Evolutionary conservation across 2,329 filamentous ascomycete species (phyloP).

Genomic region (Fusarium clavum): DNA sequence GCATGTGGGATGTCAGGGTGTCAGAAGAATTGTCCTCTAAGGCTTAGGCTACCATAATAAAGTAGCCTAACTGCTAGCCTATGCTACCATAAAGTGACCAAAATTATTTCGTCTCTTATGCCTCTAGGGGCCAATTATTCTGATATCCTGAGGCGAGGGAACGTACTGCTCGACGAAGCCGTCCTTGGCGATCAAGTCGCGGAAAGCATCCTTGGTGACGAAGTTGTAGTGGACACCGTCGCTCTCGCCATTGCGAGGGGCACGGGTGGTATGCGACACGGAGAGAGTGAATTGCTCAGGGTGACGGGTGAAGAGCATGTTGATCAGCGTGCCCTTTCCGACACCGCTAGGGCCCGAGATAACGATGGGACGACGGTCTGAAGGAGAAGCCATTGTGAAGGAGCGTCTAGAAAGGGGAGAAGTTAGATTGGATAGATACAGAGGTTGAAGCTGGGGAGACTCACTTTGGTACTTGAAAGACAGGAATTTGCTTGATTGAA

Average conservation of each 20-base stretch:
- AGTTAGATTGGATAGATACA: accelerated
- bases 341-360: slow-evolving; percentile 84
- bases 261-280: slow-evolving; percentile 82
- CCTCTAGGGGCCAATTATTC: background rate
- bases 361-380: slow-evolving; percentile 73
- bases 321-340: slow-evolving; percentile 84
- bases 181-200: slow-evolving; percentile 70
- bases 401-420: slow-evolving; percentile 10
- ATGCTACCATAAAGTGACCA: too few relatives aligned
- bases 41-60: too few relatives aligned
- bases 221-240: slow-evolving; percentile 87
- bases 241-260: slow-evolving; percentile 79
- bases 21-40: background rate
- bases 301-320: slow-evolving; percentile 71
- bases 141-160: background rate
- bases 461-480: slow-evolving; percentile 23
- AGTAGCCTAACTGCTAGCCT: too few relatives aligned
- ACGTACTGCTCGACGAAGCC: slow-evolving; percentile 80
- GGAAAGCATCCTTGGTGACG: slow-evolving; percentile 73
- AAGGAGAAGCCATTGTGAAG: slow-evolving; percentile 49
- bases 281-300: slow-evolving; percentile 66
- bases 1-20: background rate
- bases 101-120: background rate
- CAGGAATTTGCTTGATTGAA: slow-evolving; percentile 9
- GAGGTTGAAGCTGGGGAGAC: background rate